Evolutionary conservation across 306 rosid species (phyloP).

Genomic region (Astragalus glycyphyllos): DNA sequence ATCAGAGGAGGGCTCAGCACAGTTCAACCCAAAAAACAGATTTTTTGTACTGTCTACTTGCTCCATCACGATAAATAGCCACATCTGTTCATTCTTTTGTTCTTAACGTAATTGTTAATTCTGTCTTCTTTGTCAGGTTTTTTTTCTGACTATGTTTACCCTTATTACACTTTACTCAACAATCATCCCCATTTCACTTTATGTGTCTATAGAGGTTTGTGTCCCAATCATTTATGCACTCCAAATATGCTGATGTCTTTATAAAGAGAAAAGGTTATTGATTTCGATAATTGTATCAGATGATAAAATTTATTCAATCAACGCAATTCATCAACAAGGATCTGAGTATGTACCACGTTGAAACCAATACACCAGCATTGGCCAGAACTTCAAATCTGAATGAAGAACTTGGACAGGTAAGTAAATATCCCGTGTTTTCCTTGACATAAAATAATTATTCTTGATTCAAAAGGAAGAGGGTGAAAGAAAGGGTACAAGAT

Average conservation of each 20-base stretch:
- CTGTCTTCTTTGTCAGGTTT: slow-evolving; percentile 65
- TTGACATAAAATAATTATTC: slow-evolving; percentile 17
- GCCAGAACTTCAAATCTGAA: slow-evolving; percentile 98
- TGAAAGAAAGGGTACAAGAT: slow-evolving; percentile 13
- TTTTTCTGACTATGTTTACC: slow-evolving; percentile 88
- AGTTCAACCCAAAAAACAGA: slow-evolving; percentile 81
- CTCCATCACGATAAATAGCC: slow-evolving; percentile 38
- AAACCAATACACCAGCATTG: slow-evolving; percentile 92
- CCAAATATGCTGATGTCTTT: slow-evolving; percentile 12
- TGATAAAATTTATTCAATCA: slow-evolving; percentile 95
- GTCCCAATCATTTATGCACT: slow-evolving; percentile 40
- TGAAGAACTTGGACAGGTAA: slow-evolving; percentile 98
- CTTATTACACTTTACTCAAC: slow-evolving; percentile 90
- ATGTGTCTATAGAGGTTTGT: slow-evolving; percentile 96
- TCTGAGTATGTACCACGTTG: slow-evolving; percentile 83
- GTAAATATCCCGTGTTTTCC: slow-evolving; percentile 28
- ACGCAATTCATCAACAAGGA: slow-evolving; percentile 96
- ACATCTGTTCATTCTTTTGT: slow-evolving; percentile 20
- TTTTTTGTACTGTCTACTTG: slow-evolving; percentile 65
- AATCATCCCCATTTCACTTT: slow-evolving; percentile 95
- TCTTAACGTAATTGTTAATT: slow-evolving; percentile 39
- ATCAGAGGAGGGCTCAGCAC: slow-evolving; percentile 59
- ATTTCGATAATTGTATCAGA: slow-evolving; percentile 58
- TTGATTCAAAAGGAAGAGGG: slow-evolving; percentile 10
- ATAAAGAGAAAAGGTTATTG: slow-evolving; percentile 37